Percentiles rank a stretch among this genome's conserved stretches.
These are phyloP conservation scores for Glaciozyma martinii DNA, from an alignment of 768 basidiomycete species.

Conservation along the genomic window DNA sequence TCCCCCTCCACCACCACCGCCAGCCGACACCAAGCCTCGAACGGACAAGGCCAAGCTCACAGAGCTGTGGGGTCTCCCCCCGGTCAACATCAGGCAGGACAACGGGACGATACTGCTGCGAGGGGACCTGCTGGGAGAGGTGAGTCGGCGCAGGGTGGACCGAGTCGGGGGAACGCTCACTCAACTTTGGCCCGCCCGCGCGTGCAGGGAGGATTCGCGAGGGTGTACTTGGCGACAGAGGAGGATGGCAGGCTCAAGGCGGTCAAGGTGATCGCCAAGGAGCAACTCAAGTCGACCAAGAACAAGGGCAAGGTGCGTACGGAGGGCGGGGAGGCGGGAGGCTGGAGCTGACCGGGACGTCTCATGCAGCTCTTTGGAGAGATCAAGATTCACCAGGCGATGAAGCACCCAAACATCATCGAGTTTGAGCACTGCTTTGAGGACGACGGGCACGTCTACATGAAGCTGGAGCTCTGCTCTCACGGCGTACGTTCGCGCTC, in stretches of 20 bases:
- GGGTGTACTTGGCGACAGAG: constrained; percentile 82
- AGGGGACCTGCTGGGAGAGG: constrained; percentile 34
- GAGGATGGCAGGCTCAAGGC: constrained; percentile 63
- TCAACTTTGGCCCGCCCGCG: not conserved
- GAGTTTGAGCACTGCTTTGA: constrained; percentile 89
- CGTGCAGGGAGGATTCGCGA: constrained; percentile 75
- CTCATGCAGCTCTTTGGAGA: constrained; percentile 77
- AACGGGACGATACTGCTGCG: constrained; percentile 22
- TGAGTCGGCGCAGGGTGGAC: not conserved
- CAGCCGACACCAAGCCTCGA: not conserved
- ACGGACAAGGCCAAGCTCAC: constrained; percentile 30
- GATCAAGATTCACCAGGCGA: constrained; percentile 90
- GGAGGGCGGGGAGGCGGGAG: not conserved
- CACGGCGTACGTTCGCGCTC: constrained; percentile 50
- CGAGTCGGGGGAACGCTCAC: not conserved
- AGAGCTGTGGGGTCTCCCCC: constrained; percentile 32
- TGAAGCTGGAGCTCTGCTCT: constrained; percentile 86
- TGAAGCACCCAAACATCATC: constrained; percentile 88
- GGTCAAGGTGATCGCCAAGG: constrained; percentile 91
- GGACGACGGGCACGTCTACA: constrained; percentile 90
- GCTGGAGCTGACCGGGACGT: constrained; percentile 4
- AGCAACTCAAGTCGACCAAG: constrained; percentile 85
- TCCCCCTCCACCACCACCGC: not conserved
- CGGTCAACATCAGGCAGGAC: constrained; percentile 22
- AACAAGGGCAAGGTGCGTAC: constrained; percentile 84